phyloP scores from a whole-genome alignment of 2,329 filamentous ascomycete genomes.

The Trichoderma citrinoviride region DNA sequence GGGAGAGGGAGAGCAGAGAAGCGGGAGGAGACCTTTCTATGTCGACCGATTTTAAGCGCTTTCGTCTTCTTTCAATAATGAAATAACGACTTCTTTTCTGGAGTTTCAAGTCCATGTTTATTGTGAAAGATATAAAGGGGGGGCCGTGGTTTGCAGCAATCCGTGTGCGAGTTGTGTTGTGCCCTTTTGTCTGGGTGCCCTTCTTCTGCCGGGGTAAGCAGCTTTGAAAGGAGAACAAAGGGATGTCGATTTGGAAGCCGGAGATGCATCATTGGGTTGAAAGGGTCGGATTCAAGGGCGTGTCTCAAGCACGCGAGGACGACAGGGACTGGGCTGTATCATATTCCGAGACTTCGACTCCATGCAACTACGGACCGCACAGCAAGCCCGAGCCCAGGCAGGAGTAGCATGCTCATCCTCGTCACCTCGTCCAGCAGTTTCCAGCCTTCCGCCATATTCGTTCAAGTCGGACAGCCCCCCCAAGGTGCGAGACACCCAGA shows the following conservation, averaged over 20 bases:
- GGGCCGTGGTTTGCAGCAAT: not conserved
- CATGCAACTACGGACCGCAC: not conserved
- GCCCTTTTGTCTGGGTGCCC: not conserved
- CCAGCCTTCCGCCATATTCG: no score
- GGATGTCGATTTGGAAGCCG: no score
- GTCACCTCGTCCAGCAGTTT: no score
- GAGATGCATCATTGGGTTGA: not conserved
- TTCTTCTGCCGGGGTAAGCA: not conserved
- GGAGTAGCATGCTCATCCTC: no score
- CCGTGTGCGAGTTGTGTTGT: not conserved
- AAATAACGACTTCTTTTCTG: not conserved
- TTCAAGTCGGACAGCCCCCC: no score
- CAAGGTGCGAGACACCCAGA: no score
- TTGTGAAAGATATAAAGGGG: no score
- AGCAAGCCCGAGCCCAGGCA: no score
- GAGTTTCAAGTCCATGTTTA: not conserved
- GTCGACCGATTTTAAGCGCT: not conserved
- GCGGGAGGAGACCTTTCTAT: not conserved
- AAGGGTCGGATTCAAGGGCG: not conserved
- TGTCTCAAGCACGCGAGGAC: not conserved
- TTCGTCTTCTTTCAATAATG: conserved; percentile 9
- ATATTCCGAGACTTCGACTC: no score
- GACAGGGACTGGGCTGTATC: not conserved
- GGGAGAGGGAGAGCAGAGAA: not conserved
- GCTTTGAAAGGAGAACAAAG: not conserved